A percentile compares a stretch with the other conserved stretches of the same genome.
phyloP scores from a whole-genome alignment of 441 rosid species.

The Iberis amara region DNA sequence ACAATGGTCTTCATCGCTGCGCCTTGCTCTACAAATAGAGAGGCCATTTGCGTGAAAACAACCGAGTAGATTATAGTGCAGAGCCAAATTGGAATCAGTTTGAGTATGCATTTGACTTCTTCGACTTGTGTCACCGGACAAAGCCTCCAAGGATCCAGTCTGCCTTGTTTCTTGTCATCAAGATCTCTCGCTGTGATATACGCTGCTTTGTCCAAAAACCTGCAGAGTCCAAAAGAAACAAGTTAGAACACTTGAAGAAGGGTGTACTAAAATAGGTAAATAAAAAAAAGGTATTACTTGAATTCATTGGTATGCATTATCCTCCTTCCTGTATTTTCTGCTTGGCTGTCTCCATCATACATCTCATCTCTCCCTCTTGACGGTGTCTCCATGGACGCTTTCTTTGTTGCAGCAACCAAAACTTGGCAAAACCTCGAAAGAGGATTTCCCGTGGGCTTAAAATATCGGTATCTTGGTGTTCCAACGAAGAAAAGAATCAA shows the following conservation, averaged over 20 bases:
- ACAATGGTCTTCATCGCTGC: conserved; percentile 85
- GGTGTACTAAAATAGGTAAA: background rate
- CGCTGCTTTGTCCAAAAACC: conserved; percentile 95
- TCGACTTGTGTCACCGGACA: conserved; percentile 93
- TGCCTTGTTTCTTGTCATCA: conserved; percentile 58
- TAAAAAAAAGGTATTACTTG: conserved; percentile 23
- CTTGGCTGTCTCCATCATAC: conserved; percentile 28
- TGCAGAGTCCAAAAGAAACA: conserved; percentile 25
- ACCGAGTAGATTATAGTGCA: conserved; percentile 95
- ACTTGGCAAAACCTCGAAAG: conserved; percentile 76
- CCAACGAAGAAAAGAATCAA: conserved; percentile 69
- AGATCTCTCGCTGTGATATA: conserved; percentile 57
- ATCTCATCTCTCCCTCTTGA: conserved; percentile 29
- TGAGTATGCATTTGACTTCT: conserved; percentile 90
- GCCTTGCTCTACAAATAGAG: conserved; percentile 96
- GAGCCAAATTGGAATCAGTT: conserved; percentile 89
- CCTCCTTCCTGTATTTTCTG: conserved; percentile 29
- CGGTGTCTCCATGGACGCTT: conserved; percentile 45
- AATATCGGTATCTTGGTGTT: conserved; percentile 64
- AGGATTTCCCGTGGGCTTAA: conserved; percentile 88
- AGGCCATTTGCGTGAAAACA: conserved; percentile 97
- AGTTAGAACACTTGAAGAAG: conserved; percentile 13
- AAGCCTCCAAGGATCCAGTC: conserved; percentile 57
- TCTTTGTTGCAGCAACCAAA: conserved; percentile 63
- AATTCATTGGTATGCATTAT: conserved; percentile 34